These are phyloP conservation scores for Cynara cardunculus DNA, from an alignment of 129 eudicot genomes.

Conservation along the genomic window DNA sequence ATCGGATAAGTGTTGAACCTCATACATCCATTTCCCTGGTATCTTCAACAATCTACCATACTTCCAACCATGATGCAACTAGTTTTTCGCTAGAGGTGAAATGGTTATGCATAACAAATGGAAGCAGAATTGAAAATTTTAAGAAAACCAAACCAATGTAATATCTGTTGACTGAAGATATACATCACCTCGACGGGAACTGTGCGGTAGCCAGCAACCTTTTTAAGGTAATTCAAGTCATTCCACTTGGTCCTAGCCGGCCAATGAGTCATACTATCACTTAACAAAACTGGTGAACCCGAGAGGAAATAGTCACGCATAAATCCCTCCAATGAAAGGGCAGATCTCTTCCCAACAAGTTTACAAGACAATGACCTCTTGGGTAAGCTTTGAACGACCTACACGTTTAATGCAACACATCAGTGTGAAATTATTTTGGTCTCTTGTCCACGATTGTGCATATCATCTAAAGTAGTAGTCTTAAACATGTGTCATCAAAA, in stretches of 20 bases:
- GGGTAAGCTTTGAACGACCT: constrained; percentile 65
- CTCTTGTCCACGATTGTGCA: not conserved
- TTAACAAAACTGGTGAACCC: constrained; percentile 83
- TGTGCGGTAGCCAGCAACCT: constrained; percentile 87
- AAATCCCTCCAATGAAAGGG: constrained; percentile 83
- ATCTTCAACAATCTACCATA: not conserved
- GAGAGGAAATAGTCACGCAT: constrained; percentile 69
- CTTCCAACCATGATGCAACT: not conserved
- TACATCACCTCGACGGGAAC: constrained; percentile 96
- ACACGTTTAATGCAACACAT: constrained; percentile 23
- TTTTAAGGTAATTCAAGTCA: constrained; percentile 72
- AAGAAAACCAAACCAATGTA: not conserved
- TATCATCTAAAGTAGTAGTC: constrained; percentile 1
- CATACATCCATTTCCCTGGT: no score
- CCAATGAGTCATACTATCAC: constrained; percentile 90
- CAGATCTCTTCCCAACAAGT: constrained; percentile 47
- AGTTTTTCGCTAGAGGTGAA: not conserved
- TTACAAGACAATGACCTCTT: constrained; percentile 68
- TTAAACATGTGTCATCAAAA: not conserved
- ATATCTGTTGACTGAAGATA: constrained; percentile 10
- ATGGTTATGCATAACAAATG: not conserved
- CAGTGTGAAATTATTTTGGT: not conserved
- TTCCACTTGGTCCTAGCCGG: constrained; percentile 90
- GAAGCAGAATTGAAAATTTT: not conserved
- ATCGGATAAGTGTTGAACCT: no score